Evolutionary conservation across 371 early-diverging fungal species (phyloP), one percentile per base, ranked within the genome.

Genomic region (Saksenaea oblongispora): DNA sequence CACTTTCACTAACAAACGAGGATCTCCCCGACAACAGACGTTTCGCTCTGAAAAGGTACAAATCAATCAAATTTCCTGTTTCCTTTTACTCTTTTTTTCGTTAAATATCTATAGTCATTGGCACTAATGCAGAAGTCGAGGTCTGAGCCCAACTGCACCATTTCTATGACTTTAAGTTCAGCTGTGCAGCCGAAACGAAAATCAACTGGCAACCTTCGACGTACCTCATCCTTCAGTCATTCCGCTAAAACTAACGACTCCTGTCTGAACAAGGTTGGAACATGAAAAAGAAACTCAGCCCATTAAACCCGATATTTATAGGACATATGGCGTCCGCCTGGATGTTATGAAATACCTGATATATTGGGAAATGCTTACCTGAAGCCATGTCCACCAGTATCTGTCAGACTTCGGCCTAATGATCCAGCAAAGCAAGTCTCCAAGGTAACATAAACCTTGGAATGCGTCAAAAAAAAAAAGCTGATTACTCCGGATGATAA

Each of bases 121-220:
- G 61, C 74, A 27, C 53, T 65, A 64, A 72, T 79, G 74, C 79
- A 79, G 62, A 78, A 75, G 63, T 75, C 75, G 36, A 72, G 64
- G 69, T 79, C 79, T 13, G 79, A 76, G 59, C 73, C 79, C 11
- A 79, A 72, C 57, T 74, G 74, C 56, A 63, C 72, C 55, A 67
- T 67, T 31, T 53, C 68, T 17, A n/a, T 62, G 18, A n/a, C 63
- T 14, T 67, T 66, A 31, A 58, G 41, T n/a, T 54, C 64, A 51
- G 63, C 64, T 15, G 60, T 69, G 13, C 69, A 75, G 53, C 71
- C 74, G 4, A 80, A 80, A 56, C 78, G 81, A 37, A 78, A 75
- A 73, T 80, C 81, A 18, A 78, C 81, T n/a, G 81, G 81, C 7
- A 75, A 77, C 57, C 67, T 78, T 53, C 66, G 67, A 34, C 73